A percentile compares a stretch with the other conserved stretches of the same genome.
Evolutionary conservation across 257 asterid species (phyloP).

Genomic region (Nicotiana sylvestris): DNA sequence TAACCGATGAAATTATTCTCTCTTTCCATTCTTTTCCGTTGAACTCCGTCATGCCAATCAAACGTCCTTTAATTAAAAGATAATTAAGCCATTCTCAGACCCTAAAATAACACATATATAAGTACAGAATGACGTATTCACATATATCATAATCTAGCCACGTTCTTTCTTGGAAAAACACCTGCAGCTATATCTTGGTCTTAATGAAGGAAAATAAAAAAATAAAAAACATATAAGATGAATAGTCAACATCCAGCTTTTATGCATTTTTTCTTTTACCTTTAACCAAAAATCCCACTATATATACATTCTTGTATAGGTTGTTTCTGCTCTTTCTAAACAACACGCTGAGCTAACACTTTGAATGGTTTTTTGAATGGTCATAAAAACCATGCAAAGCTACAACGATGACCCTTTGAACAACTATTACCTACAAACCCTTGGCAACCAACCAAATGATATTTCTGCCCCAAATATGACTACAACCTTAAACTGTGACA

Average conservation of each 20-base stretch:
- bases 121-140: not conserved
- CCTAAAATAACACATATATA: not conserved
- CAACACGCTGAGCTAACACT: not conserved
- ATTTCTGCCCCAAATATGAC: not conserved
- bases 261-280: not conserved
- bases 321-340: not conserved
- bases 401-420: not conserved
- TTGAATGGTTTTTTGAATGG: not conserved
- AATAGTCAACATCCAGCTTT: not conserved
- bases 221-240: not conserved
- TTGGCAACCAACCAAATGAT: not conserved
- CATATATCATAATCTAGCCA: not conserved
- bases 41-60: too few relatives aligned
- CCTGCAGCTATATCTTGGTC: constrained; percentile 5
- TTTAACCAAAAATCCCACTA: not conserved
- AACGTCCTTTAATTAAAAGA: too few relatives aligned
- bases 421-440: not conserved
- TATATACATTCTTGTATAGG: not conserved
- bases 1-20: too few relatives aligned
- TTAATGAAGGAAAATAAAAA: not conserved
- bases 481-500: constrained; percentile 5
- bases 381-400: not conserved
- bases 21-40: too few relatives aligned
- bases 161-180: not conserved
- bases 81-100: too few relatives aligned